phyloP scores from a whole-genome alignment of 306 rosid species.

The Cucumis sativus region DNA sequence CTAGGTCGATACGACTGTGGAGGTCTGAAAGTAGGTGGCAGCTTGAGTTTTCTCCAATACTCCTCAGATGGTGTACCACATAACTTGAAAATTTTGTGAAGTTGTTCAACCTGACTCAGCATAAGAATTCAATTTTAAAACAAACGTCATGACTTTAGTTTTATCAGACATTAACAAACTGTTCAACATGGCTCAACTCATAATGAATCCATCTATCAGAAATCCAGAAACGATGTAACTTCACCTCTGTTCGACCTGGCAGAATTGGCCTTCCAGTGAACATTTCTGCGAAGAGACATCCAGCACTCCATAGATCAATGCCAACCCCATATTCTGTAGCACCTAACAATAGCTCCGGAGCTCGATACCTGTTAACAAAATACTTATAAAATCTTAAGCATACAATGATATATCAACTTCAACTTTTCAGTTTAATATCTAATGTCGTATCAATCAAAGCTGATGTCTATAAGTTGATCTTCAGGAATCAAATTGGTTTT shows the following conservation, averaged over 20 bases:
- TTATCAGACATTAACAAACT: neutral
- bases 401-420: neutral
- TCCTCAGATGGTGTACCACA: slow-evolving; percentile 93
- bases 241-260: slow-evolving; percentile 81
- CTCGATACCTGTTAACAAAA: slow-evolving; percentile 44
- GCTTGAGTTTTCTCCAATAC: slow-evolving; percentile 63
- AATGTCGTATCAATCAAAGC: neutral
- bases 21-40: slow-evolving; percentile 51
- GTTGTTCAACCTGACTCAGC: slow-evolving; percentile 72
- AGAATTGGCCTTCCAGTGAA: slow-evolving; percentile 57
- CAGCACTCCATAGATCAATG: slow-evolving; percentile 93
- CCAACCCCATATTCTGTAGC: slow-evolving; percentile 67
- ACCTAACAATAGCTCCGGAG: slow-evolving; percentile 82
- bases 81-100: slow-evolving; percentile 67
- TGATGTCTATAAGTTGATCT: neutral
- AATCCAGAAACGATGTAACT: neutral
- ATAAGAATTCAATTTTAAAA: neutral
- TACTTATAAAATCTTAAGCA: neutral
- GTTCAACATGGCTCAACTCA: neutral
- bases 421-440: neutral
- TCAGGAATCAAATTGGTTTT: neutral
- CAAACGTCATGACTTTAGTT: neutral
- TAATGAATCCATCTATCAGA: neutral
- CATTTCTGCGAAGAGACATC: slow-evolving; percentile 86
- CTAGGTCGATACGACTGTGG: slow-evolving; percentile 55